phyloP scores from a whole-genome alignment of 225 moss, liverwort and hornwort species.

The Sphagnum contortum region DNA sequence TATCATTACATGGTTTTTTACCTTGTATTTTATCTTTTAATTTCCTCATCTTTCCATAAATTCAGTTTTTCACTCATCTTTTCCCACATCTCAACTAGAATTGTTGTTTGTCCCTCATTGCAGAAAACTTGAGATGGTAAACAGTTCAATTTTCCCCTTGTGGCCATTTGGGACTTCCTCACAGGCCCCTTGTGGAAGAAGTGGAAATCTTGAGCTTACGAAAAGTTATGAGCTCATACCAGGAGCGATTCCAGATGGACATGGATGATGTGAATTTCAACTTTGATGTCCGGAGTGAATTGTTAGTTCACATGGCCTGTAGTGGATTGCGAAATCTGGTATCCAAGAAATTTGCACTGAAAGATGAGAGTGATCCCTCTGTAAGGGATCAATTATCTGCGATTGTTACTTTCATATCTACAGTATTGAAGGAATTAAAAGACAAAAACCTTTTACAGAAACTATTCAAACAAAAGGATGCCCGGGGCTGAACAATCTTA shows the following conservation, averaged over 20 bases:
- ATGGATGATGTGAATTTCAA: slow-evolving; percentile 12
- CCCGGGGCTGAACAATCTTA: slow-evolving; percentile 22
- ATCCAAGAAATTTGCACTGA: not conserved
- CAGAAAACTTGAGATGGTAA: too few species aligned
- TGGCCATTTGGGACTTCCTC: too few species aligned
- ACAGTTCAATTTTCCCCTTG: too few species aligned
- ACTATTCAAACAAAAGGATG: slow-evolving; percentile 21
- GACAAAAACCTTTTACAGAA: not conserved
- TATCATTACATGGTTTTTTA: too few species aligned
- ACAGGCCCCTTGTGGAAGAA: too few species aligned
- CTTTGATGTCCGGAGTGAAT: not conserved
- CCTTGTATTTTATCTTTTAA: too few species aligned
- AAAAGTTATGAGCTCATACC: not conserved
- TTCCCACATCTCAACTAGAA: too few species aligned
- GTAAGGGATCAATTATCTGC: too few species aligned
- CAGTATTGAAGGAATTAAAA: not conserved
- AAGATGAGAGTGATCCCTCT: too few species aligned
- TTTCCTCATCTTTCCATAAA: too few species aligned
- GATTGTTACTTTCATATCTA: slow-evolving; percentile 1
- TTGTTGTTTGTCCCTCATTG: too few species aligned
- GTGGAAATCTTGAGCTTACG: not conserved
- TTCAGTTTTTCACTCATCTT: too few species aligned
- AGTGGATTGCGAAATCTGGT: slow-evolving; percentile 9
- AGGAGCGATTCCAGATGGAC: not conserved
- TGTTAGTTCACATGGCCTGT: slow-evolving; percentile 2